phyloP scores from a whole-genome alignment of 306 rosid species.

The Cucurbita moschata region DNA sequence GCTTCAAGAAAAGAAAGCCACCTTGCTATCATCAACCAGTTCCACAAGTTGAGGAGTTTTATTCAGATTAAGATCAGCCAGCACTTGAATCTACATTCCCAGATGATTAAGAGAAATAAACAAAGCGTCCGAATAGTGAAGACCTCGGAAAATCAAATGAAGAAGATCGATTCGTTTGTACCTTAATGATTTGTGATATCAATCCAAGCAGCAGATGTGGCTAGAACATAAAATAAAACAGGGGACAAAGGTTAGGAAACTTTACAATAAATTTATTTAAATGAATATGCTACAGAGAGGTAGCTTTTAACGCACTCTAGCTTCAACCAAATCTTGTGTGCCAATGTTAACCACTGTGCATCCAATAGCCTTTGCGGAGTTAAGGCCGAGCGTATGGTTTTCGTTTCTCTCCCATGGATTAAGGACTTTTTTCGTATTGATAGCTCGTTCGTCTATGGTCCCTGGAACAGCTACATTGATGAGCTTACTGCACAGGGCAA shows the following conservation, averaged over 20 bases:
- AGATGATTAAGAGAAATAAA: constrained; percentile 17
- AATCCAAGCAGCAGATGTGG: constrained; percentile 85
- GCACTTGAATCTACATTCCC: constrained; percentile 66
- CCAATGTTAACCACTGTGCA: constrained; percentile 99
- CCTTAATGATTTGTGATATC: constrained; percentile 96
- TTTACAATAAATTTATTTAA: background rate
- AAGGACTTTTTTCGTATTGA: constrained; percentile 71
- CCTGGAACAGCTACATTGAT: constrained; percentile 96
- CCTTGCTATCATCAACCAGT: constrained; percentile 90
- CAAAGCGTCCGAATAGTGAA: constrained; percentile 1
- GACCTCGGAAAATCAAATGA: constrained; percentile 1
- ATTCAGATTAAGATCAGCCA: constrained; percentile 94
- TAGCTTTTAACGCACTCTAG: constrained; percentile 51
- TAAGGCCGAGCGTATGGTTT: constrained; percentile 91
- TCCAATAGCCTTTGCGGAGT: constrained; percentile 97
- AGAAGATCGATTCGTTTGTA: constrained; percentile 14
- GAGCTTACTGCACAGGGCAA: constrained; percentile 61
- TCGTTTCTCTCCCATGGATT: constrained; percentile 99
- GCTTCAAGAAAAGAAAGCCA: background rate
- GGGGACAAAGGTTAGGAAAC: constrained; percentile 8
- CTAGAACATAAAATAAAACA: constrained; percentile 23
- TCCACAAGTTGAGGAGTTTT: constrained; percentile 97
- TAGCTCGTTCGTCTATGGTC: constrained; percentile 97
- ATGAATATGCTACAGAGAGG: constrained; percentile 1
- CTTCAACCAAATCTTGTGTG: constrained; percentile 86